Evolutionary conservation across 441 rosid species (phyloP), one percentile per base, ranked within the genome.

Genomic region (Populus tomentosa): DNA sequence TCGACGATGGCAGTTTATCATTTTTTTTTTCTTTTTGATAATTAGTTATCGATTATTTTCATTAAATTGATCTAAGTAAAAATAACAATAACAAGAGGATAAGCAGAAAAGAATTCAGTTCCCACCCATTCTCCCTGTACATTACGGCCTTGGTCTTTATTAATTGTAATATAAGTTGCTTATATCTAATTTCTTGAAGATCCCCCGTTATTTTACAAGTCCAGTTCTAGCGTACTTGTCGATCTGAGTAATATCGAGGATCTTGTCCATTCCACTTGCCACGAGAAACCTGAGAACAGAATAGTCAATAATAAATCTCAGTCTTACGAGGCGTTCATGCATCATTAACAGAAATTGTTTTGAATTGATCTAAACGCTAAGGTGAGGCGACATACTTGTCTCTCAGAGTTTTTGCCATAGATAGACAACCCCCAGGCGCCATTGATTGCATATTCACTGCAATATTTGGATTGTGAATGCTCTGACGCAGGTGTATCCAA

Each of bases 401-500:
- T 80, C 85, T 78, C 1, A 91, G 86, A 74, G 71, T 73, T 81
- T 77, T 85, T 36, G 86, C 59, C 86, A 95, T 93, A 30, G 81
- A 74, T 68, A 73, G 87, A 72, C 97, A 93, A 30, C 95, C 97
- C 61, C 94, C 97, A 56, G 86, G 87, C 68, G 84, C 77, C n/a
- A 80, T 83, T 32, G 99, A 90, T 76, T 93, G 96, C 87, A 95
- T 77, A 77, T 95, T 93, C 65, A 93, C 82, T 7, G 97, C 98
- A 35, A 95, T 84, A 69, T 93, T 89, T 3, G 98, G 98, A 68
- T 92, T 93, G 81, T 95, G 99, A 85, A 90, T 92, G 67, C 99
- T 95, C 89, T 95, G 97, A 73, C 99, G 85, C 77, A 93, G 74
- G 78, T 92, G 95, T 33, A 88, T 84, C 99, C 98, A 95, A 3